Base-by-base conservation (phyloP, 495 filamentous ascomycete genomes). In the Xylaria castorea region DNA sequence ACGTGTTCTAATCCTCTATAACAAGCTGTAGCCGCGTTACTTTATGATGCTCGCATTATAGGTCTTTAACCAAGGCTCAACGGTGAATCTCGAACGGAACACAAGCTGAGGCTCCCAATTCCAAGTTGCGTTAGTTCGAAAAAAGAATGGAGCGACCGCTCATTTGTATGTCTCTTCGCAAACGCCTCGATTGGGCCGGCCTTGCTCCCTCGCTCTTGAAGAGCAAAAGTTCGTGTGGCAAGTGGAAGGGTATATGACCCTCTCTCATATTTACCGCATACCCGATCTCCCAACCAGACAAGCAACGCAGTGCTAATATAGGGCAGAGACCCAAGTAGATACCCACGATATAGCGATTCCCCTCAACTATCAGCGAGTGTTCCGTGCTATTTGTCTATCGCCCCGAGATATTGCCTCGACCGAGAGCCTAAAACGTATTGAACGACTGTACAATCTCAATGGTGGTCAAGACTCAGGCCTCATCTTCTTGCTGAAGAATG, bases 121-220 rank as follows among this genome's bases (percentile, higher is more conserved):
- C 6, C 16, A 68, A 75, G 14, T 25, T 63, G 48, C 32, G 11
- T 16, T 53, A 18, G 50, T 40, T 8, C 27, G 30, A 42, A 5
- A 18, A 36, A n/a, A 38, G 16, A 34, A 79, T 76, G 73, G 70
- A 72, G 36, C 67, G 51, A 73, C 66, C 64, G 65, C 72, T 88
- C 76, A 86, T 92, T 77, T 89, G 86, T 79, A 83, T 84, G 11
- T 85, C 85, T 32, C 82, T 93, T 48, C 85, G 89, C 38, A 81
- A 82, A 61, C 84, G 86, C 46, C 75, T 80, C 5, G 82, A 85
- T 32, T 91, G 89, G 88, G 79, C 78, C 14, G 75, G 83, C 16
- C 73, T 88, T 11, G 78, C 83, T 2, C 77, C 85, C 2, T 72
- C 79, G 30, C 81, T 93, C 55, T 76, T 82, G 7, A 78, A 82